phyloP scores from a whole-genome alignment of 2,329 filamentous ascomycete genomes.

The Penicillium sp. region DNA sequence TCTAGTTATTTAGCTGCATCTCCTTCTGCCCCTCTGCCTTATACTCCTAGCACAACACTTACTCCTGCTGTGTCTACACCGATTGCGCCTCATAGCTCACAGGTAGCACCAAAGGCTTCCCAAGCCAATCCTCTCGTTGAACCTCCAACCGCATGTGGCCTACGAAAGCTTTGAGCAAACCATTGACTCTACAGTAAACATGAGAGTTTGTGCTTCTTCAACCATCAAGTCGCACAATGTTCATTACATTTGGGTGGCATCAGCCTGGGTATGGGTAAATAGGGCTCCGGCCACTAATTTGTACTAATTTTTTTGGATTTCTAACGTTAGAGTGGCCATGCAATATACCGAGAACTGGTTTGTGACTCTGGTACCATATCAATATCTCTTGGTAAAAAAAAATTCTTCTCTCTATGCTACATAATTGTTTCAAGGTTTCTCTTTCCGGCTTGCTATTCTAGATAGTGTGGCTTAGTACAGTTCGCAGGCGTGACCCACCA shows the following conservation, averaged over 20 bases:
- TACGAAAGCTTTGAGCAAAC: background rate
- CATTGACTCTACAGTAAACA: no score
- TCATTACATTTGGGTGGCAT: background rate
- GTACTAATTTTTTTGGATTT: background rate
- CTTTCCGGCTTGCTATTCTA: background rate
- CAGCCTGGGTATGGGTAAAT: background rate
- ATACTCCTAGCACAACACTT: background rate
- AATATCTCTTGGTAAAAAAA: no score
- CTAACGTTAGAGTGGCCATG: background rate
- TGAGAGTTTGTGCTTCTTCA: background rate
- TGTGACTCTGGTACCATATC: background rate
- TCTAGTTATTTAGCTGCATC: background rate
- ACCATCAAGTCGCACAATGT: background rate
- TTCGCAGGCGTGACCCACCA: slow-evolving; percentile 12
- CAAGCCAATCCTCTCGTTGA: background rate
- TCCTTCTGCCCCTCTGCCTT: background rate
- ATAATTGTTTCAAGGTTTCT: background rate
- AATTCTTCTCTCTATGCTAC: background rate
- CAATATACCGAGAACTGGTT: background rate
- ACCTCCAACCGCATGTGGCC: background rate
- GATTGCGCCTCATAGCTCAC: background rate
- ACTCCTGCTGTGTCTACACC: background rate
- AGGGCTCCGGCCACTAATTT: background rate
- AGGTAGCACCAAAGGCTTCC: background rate
- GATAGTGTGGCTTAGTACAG: background rate